Base-by-base conservation (phyloP, 1,139 yeast species). In the Chernovozyma aurita region DNA sequence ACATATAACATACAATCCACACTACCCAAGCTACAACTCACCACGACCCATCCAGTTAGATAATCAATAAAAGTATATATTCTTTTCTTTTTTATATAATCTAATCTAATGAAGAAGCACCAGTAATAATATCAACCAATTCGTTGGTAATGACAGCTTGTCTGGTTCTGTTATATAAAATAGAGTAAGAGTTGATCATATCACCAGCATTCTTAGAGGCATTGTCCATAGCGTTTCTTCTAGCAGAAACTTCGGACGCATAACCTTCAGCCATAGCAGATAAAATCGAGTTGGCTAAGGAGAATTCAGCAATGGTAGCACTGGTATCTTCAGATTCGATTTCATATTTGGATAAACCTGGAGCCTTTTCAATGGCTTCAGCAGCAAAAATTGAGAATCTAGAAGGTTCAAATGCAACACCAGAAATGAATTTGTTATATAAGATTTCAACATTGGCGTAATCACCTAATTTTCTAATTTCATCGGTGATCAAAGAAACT, bases 141-240 rank as follows among this genome's bases (percentile, higher is more conserved):
- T 92, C 98, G 79, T 92, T 92, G 73, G 98, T 92, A 63, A 92
- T 92, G 64, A 90, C 98, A 57, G 98, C 98, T 79, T 92, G 98
- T 84, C 98, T 90, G 64, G 97, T 86, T 81, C 98, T 90, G 90
- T 92, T 92, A 75, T 92, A 92, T 69, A 90, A 80, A 67, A 92
- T 92, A 52, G 97, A 83, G 84, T 86, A 90, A 62, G 78, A 82
- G 73, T 78, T 82, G 63, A 92, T 92, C 98, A 92, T 92, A 57
- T 92, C 98, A 72, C 95, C 95, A 48, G 98, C 98, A 65, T 90
- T 92, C 95, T 92, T 92, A 55, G 97, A 88, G 48, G 98, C 98
- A 63, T 90, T 92, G 71, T 92, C 98, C 98, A 92, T 92, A 56
- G 98, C 98, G 65, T 88, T 90, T 82, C 98, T 90, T 81, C 98